Base-by-base conservation (phyloP, 495 filamentous ascomycete species). In the Tirmania nivea region DNA sequence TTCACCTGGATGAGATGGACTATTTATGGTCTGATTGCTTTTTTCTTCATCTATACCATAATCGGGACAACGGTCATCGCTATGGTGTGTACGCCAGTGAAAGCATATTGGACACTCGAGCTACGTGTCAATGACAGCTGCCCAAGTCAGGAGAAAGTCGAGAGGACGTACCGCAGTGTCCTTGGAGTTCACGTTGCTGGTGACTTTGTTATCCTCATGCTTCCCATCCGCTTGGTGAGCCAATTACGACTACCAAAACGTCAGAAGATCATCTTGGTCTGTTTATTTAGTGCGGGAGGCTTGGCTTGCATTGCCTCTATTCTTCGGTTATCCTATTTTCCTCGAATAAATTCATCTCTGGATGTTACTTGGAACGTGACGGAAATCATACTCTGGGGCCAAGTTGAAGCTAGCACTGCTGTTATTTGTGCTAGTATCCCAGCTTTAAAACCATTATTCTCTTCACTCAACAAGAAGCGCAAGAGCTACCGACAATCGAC, bases 251-350 rank as follows among this genome's bases (percentile, higher is more conserved):
- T 68, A 49, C 55, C 68, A 8, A 17, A 52, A 8, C 55, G 55
- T 9, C 64, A 69, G 53, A 64, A 65, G 34, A 42, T 57, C 14
- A 65, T 64, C 6, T 53, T 69, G 50, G 57, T 61, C 1, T 35
- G 62, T 19, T 55, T 69, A 57, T 69, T 69, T 42, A 56, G 64
- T 37, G 49, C 68, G n/a, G 68, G 68, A 35, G 49, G 66, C 34
- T 49, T 69, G 34, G 55, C 62, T 20, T 65, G 63, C 51, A 48
- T 57, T 12, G 54, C 57, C 10, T 52, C 62, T 4, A 50, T 60
- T 25, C 39, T 60, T 16, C 47, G 63, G 35, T 36, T 62, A 5
- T 54, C 50, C 9, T 54, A 55, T 35, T 48, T 65, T 2, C 62
- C 62, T 7, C 36, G 17, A 21, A 49, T 65, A 10, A 52, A 57